Evolutionary conservation across 306 rosid genomes (phyloP).

Genomic region (Urtica urens): DNA sequence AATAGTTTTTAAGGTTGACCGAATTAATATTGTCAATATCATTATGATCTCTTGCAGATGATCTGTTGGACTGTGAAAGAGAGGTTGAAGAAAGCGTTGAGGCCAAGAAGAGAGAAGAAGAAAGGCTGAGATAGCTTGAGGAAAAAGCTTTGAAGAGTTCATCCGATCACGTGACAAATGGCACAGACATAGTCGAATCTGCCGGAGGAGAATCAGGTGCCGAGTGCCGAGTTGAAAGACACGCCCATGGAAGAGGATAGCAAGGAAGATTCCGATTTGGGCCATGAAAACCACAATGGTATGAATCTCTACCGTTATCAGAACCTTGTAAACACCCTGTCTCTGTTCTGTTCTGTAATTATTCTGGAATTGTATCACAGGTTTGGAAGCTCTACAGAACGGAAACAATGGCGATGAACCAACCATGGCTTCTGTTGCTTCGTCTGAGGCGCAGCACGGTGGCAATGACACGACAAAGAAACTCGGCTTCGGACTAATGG

Average conservation of each 20-base stretch:
- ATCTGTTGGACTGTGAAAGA: slow-evolving; percentile 45
- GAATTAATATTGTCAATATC: slow-evolving; percentile 7
- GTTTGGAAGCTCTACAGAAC: slow-evolving; percentile 40
- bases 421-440: too few relatives aligned
- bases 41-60: slow-evolving; percentile 38
- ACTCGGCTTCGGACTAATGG: too few relatives aligned
- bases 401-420: slow-evolving; percentile 42
- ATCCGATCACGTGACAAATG: slow-evolving; percentile 30
- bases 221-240: slow-evolving; percentile 30
- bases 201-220: slow-evolving; percentile 42
- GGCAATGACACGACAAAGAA: too few relatives aligned
- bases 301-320: slow-evolving; percentile 5
- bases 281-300: slow-evolving; percentile 47
- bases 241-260: slow-evolving; percentile 29
- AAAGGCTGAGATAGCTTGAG: slow-evolving; percentile 44
- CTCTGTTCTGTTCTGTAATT: slow-evolving; percentile 14
- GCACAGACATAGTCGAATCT: slow-evolving; percentile 24
- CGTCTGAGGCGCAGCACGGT: too few relatives aligned
- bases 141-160: slow-evolving; percentile 47
- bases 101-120: slow-evolving; percentile 65
- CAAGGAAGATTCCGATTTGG: slow-evolving; percentile 30
- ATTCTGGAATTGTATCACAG: slow-evolving; percentile 38
- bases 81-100: slow-evolving; percentile 94
- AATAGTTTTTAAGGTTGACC: too few relatives aligned
- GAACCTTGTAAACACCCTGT: not conserved